These are phyloP conservation scores for Viridothelium virens DNA, from an alignment of 495 filamentous ascomycete genomes.

Conservation along the genomic window DNA sequence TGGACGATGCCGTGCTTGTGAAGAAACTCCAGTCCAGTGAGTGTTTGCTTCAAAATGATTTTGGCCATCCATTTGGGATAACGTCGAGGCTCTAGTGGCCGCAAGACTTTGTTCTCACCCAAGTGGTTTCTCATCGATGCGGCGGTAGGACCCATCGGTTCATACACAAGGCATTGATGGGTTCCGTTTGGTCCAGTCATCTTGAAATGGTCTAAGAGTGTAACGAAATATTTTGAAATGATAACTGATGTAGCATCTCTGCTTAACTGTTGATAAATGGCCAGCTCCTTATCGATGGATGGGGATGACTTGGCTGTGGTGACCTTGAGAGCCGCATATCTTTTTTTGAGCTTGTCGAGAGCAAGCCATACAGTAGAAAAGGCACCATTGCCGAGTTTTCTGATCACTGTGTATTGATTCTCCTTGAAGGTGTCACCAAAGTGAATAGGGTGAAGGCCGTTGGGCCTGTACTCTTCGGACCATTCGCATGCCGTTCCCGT, in stretches of 20 bases:
- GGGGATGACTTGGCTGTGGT: background rate
- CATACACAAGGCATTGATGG: conserved; percentile 35
- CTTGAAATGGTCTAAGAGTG: conserved; percentile 33
- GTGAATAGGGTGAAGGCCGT: conserved; percentile 40
- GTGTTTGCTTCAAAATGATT: background rate
- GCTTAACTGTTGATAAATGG: background rate
- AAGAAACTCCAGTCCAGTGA: background rate
- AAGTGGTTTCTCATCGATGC: background rate
- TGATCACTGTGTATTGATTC: conserved; percentile 35
- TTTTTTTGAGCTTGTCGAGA: conserved; percentile 24
- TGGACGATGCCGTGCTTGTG: background rate
- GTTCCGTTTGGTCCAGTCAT: conserved; percentile 23
- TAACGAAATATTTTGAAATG: conserved; percentile 23
- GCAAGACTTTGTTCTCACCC: background rate
- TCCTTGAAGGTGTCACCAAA: conserved; percentile 35
- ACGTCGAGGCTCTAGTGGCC: background rate
- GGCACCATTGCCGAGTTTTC: conserved; percentile 40
- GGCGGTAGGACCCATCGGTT: conserved; percentile 26
- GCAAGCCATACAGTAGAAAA: conserved; percentile 44
- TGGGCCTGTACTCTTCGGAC: conserved; percentile 31
- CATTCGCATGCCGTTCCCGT: background rate
- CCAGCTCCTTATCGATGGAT: background rate
- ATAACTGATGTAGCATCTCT: background rate
- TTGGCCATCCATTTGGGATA: conserved; percentile 1
- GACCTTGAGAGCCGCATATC: background rate